These are phyloP conservation scores for Colletotrichum incanum DNA, from an alignment of 2,329 filamentous ascomycete species.

Conservation along the genomic window DNA sequence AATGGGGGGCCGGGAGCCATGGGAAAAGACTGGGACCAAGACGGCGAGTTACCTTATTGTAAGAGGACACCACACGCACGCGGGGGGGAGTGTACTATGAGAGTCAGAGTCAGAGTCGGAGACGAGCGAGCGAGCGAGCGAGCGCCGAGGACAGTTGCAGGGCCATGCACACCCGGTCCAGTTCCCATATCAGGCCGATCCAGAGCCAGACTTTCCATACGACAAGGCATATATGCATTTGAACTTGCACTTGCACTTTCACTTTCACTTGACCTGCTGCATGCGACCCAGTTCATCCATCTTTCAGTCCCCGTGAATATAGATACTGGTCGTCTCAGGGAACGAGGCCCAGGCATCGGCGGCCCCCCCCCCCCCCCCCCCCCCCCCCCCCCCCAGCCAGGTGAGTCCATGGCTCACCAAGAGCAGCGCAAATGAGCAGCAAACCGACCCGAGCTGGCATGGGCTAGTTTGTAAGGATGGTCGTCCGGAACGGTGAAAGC, in stretches of 20 bases:
- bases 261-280: neutral
- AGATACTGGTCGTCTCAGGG: neutral
- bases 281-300: neutral
- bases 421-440: neutral
- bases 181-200: neutral
- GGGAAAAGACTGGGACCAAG: conserved; percentile 15
- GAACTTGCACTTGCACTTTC: neutral
- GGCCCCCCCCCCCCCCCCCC: neutral
- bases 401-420: neutral
- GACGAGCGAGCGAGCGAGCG: conserved; percentile 23
- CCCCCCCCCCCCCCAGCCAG: neutral
- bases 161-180: conserved; percentile 25
- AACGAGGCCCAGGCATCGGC: neutral
- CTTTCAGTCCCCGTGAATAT: neutral
- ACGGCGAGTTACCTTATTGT: conserved; percentile 3
- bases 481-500: neutral
- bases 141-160: conserved; percentile 16
- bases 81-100: conserved; percentile 14
- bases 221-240: neutral
- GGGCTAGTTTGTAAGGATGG: neutral
- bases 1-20: conserved; percentile 19
- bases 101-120: neutral
- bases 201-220: neutral
- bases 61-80: neutral
- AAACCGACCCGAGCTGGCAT: neutral